These are phyloP conservation scores for Exophiala phaeomuriformis DNA, from an alignment of 2,329 filamentous ascomycete genomes.

Conservation along the genomic window DNA sequence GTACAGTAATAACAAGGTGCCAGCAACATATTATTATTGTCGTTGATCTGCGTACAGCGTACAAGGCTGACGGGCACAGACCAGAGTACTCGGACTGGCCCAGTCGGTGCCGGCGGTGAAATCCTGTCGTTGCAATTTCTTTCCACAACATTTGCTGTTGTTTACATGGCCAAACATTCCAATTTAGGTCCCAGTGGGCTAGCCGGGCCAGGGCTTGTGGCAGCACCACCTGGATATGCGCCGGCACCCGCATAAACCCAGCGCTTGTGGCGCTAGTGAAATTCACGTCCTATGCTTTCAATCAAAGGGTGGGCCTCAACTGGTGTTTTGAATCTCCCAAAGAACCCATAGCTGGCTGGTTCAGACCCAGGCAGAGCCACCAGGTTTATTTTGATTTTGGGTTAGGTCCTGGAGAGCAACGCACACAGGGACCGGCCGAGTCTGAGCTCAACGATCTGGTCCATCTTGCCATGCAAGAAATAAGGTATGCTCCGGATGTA, in stretches of 20 bases:
- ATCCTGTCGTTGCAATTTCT: conserved; percentile 13
- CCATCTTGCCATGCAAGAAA: conserved; percentile 5
- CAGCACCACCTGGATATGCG: conserved; percentile 4
- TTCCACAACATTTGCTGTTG: conserved; percentile 13
- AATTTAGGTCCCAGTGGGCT: conserved; percentile 15
- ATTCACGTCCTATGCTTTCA: conserved; percentile 21
- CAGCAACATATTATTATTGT: too few relatives aligned
- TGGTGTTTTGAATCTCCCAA: conserved; percentile 24
- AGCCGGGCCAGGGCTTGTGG: conserved; percentile 11
- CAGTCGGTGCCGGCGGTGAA: neutral
- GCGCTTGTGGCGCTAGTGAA: conserved; percentile 25
- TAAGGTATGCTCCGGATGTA: conserved; percentile 17
- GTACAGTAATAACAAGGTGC: too few relatives aligned
- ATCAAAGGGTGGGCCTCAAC: conserved; percentile 20
- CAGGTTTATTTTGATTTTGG: conserved; percentile 11
- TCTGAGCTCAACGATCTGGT: conserved; percentile 2
- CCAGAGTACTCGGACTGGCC: conserved; percentile 4
- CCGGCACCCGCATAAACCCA: conserved; percentile 6
- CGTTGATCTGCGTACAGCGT: neutral
- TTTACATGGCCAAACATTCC: conserved; percentile 18
- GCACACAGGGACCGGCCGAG: conserved; percentile 12
- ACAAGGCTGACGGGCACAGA: conserved; percentile 9
- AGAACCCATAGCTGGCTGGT: conserved; percentile 8
- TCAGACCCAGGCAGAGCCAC: conserved; percentile 8
- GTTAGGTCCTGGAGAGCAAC: conserved; percentile 5